Evolutionary conservation across 176 grass and related monocot species (phyloP).

Genomic region (Aegilops longissima): DNA sequence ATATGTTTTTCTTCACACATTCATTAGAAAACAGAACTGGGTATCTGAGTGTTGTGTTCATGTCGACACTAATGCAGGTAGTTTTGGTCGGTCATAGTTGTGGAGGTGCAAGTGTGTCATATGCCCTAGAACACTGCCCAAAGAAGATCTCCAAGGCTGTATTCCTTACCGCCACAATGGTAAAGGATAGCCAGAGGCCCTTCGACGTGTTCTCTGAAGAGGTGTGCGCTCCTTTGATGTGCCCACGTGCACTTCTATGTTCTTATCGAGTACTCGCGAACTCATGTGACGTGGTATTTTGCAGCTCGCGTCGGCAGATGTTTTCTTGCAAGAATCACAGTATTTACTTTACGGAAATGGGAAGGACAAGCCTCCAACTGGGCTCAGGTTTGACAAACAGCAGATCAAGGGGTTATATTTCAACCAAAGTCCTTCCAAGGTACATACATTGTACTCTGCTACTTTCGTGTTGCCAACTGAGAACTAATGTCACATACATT

Average conservation of each 20-base stretch:
- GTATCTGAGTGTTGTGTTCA: neutral
- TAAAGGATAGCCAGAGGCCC: slow-evolving; percentile 85
- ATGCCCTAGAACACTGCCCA: slow-evolving; percentile 62
- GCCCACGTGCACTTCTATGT: neutral
- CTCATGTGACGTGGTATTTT: slow-evolving; percentile 16
- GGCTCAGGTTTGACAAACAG: slow-evolving; percentile 86
- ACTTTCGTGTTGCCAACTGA: neutral
- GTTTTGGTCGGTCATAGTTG: slow-evolving; percentile 95
- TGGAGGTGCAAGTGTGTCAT: slow-evolving; percentile 88
- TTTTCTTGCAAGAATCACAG: slow-evolving; percentile 94
- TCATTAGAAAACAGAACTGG: neutral
- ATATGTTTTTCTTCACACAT: neutral
- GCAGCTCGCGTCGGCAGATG: slow-evolving; percentile 86
- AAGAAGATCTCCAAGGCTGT: slow-evolving; percentile 91
- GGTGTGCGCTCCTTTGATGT: slow-evolving; percentile 34
- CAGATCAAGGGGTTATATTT: slow-evolving; percentile 91
- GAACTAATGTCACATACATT: neutral
- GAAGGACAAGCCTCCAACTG: slow-evolving; percentile 86
- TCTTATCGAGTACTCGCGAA: neutral
- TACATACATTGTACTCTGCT: neutral
- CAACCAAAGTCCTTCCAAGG: slow-evolving; percentile 91
- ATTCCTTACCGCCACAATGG: slow-evolving; percentile 91
- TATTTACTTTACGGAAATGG: slow-evolving; percentile 78
- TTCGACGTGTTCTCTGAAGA: slow-evolving; percentile 83
- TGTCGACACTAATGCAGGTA: slow-evolving; percentile 45